These are phyloP conservation scores for Sodiomyces alkalinus DNA, from an alignment of 2,329 filamentous ascomycete genomes.

Conservation along the genomic window DNA sequence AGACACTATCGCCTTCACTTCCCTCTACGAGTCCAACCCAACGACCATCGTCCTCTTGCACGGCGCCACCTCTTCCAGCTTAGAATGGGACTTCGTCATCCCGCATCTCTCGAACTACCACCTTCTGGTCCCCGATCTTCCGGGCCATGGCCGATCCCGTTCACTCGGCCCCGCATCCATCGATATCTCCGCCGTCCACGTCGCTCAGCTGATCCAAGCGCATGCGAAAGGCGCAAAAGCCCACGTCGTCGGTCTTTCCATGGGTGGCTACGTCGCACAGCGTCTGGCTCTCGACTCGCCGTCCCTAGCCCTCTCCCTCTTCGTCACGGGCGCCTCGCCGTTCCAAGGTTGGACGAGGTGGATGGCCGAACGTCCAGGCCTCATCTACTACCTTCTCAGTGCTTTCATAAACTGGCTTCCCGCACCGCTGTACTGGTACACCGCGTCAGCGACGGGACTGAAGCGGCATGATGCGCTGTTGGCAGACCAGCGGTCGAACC, in stretches of 20 bases:
- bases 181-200: constrained; percentile 13
- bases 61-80: constrained; percentile 15
- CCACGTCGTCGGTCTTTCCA: constrained; percentile 24
- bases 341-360: constrained; percentile 11
- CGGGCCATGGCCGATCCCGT: constrained; percentile 20
- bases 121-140: constrained; percentile 22
- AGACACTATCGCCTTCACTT: too few species aligned
- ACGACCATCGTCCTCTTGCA: constrained; percentile 18
- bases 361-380: constrained; percentile 12
- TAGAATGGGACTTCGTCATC: constrained; percentile 19
- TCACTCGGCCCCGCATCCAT: constrained; percentile 17
- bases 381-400: constrained; percentile 13
- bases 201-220: constrained; percentile 19
- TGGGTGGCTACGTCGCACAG: constrained; percentile 20
- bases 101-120: constrained; percentile 21
- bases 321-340: constrained; percentile 18
- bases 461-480: constrained; percentile 14
- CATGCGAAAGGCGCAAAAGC: constrained; percentile 19
- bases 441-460: constrained; percentile 13
- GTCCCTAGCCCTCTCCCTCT: constrained; percentile 17
- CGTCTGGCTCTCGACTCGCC: constrained; percentile 18
- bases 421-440: constrained; percentile 12
- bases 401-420: constrained; percentile 13
- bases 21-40: constrained; percentile 13
- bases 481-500: constrained; percentile 18